Evolutionary conservation across 2,329 filamentous ascomycete species (phyloP).

Genomic region (Claviceps africana): DNA sequence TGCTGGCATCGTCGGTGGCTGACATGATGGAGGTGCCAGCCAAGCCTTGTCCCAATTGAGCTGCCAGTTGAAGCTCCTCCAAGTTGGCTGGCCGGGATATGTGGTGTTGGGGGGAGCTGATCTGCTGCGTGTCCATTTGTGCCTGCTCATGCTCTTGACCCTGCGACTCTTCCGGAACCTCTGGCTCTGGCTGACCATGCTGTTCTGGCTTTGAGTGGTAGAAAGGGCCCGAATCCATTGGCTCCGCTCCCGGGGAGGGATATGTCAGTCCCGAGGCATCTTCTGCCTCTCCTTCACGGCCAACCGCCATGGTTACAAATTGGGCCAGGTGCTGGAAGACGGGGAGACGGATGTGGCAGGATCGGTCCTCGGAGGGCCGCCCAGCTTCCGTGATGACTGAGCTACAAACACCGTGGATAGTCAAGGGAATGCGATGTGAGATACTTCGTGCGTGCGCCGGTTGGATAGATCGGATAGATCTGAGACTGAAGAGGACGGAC

Average conservation of each 20-base stretch:
- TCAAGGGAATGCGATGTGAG: too few relatives aligned
- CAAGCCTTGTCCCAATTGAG: conserved; percentile 41
- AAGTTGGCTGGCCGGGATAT: conserved; percentile 29
- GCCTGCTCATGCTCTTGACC: conserved; percentile 18
- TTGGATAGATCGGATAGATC: not conserved
- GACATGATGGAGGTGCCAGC: conserved; percentile 34
- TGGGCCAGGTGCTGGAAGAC: not conserved
- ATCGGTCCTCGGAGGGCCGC: not conserved
- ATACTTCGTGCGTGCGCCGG: not conserved
- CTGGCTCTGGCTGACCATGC: conserved; percentile 14
- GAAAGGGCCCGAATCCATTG: conserved; percentile 28
- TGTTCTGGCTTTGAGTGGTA: conserved; percentile 26
- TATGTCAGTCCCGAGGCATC: conserved; percentile 28
- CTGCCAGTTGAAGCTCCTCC: conserved; percentile 44
- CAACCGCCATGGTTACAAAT: conserved; percentile 16
- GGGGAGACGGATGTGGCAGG: not conserved
- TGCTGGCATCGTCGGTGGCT: conserved; percentile 31
- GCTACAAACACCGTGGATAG: not conserved
- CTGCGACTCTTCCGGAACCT: conserved; percentile 16
- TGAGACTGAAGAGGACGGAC: not conserved
- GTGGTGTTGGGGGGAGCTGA: conserved; percentile 27
- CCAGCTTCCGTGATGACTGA: not conserved
- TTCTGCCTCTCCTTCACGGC: conserved; percentile 21
- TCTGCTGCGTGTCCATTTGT: conserved; percentile 18
- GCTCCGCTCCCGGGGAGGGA: conserved; percentile 31